phyloP scores from a whole-genome alignment of 208 protist species.

The Acanthamoeba royreba region DNA sequence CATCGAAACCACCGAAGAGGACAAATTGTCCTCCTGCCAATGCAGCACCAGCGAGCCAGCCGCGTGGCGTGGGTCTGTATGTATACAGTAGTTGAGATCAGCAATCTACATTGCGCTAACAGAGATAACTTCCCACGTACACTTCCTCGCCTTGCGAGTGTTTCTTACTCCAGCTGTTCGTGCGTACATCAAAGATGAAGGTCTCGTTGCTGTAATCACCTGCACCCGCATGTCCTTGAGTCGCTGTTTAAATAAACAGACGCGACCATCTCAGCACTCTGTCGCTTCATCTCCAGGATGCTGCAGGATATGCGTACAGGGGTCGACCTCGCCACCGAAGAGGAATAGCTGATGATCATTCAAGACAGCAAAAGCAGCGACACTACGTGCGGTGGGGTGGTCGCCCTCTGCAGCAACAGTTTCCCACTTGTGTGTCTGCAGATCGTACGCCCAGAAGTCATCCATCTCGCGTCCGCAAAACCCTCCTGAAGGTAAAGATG shows the following conservation, averaged over 20 bases:
- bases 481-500: background rate
- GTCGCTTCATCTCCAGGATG: background rate
- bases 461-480: background rate
- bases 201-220: background rate
- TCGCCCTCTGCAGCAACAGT: background rate
- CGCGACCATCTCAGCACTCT: background rate
- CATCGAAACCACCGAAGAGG: constrained; percentile 23
- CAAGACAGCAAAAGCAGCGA: background rate
- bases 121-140: background rate
- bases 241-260: background rate
- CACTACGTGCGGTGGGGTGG: background rate
- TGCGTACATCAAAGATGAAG: background rate
- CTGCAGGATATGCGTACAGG: background rate
- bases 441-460: background rate
- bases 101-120: background rate
- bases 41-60: background rate
- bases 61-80: background rate
- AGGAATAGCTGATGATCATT: background rate
- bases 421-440: background rate
- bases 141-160: background rate
- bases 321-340: background rate
- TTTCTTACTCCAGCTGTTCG: background rate
- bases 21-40: background rate
- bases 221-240: background rate
- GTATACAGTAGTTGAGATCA: background rate